phyloP scores from a whole-genome alignment of 345 rosid species.

The Acer yangbiense region DNA sequence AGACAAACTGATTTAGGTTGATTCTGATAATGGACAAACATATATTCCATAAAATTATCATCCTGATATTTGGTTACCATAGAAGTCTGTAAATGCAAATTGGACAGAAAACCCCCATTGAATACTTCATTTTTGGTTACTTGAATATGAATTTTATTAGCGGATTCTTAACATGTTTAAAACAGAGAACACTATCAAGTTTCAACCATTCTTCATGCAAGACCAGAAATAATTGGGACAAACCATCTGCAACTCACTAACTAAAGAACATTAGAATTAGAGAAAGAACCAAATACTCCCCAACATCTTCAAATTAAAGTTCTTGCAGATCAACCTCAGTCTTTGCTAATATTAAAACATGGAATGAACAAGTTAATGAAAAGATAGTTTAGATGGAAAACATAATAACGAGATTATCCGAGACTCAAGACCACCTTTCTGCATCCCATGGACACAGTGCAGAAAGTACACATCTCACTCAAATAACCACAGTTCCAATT shows the following conservation, averaged over 20 bases:
- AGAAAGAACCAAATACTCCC: background rate
- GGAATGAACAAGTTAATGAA: background rate
- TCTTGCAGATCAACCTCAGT: background rate
- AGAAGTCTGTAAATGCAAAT: background rate
- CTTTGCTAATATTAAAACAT: background rate
- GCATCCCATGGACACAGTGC: background rate
- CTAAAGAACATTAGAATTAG: background rate
- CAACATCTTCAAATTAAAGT: slow-evolving; percentile 1
- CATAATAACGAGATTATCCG: background rate
- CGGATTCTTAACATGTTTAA: background rate
- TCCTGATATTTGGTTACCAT: background rate
- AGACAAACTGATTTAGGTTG: background rate
- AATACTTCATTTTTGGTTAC: background rate
- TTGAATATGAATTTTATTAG: background rate
- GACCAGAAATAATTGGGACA: background rate
- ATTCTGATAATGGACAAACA: background rate
- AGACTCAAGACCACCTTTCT: background rate
- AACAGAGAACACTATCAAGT: background rate
- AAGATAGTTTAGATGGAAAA: background rate
- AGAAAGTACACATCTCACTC: background rate
- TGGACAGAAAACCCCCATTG: background rate
- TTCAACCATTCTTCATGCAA: background rate
- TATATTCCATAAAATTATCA: background rate
- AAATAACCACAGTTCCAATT: background rate
- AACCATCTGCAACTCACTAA: too few species aligned